Conservation (phyloP, 2,329 filamentous ascomycete genomes). For the Hymenoscyphus albidus region DNA sequence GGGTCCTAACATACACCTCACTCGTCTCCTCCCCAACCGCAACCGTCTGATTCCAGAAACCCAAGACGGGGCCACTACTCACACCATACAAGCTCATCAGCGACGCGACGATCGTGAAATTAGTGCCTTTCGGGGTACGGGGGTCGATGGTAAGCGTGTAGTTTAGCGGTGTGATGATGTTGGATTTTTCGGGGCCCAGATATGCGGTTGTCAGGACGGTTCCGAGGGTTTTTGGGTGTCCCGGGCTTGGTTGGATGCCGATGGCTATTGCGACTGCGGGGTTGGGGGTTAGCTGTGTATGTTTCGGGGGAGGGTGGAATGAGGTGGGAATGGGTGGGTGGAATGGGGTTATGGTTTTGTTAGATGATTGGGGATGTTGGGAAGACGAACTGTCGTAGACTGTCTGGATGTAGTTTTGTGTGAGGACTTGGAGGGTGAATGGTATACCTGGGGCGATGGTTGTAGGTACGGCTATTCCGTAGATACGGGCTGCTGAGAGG, state of each 20-base stretch:
- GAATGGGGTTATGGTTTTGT: too few species aligned
- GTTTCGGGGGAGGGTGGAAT: too few species aligned
- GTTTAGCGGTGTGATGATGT: not conserved
- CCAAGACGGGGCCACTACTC: slow-evolving; percentile 1
- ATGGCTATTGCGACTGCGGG: too few species aligned
- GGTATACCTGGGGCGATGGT: slow-evolving; percentile 8
- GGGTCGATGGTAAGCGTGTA: not conserved
- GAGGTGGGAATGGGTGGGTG: too few species aligned
- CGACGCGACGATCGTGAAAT: not conserved
- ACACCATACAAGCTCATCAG: slow-evolving; percentile 18
- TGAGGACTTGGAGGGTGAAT: slow-evolving; percentile 13
- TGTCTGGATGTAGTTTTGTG: slow-evolving; percentile 15
- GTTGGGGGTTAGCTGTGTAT: too few species aligned
- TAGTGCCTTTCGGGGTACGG: not conserved
- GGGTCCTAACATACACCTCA: not conserved
- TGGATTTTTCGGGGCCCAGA: slow-evolving; percentile 5
- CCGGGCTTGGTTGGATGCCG: slow-evolving; percentile 8
- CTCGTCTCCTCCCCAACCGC: slow-evolving; percentile 7
- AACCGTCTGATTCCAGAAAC: slow-evolving; percentile 10
- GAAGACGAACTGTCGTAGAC: slow-evolving; percentile 10
- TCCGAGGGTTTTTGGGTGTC: slow-evolving; percentile 10
- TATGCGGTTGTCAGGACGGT: slow-evolving; percentile 8
- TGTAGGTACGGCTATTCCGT: slow-evolving; percentile 10
- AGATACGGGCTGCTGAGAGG: slow-evolving; percentile 13
- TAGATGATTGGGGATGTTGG: too few species aligned